Percentiles rank a stretch among this genome's conserved stretches.
Evolutionary conservation across 2,329 filamentous ascomycete species (phyloP).

Genomic region (Alternaria triticina): DNA sequence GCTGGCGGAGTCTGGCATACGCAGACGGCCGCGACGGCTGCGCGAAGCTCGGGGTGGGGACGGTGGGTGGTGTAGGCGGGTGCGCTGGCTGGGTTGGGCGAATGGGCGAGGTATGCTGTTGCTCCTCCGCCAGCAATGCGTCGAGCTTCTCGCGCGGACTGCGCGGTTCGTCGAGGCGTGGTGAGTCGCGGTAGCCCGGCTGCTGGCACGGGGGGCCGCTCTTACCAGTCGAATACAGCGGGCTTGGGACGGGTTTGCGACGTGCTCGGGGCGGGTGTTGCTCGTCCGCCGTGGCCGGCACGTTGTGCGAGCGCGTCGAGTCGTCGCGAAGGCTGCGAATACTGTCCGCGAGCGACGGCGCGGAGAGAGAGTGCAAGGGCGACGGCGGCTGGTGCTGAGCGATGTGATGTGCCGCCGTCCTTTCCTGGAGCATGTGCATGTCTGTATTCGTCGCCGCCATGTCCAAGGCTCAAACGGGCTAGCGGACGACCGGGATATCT

Average conservation of each 20-base stretch:
- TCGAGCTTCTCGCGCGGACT: slow-evolving; percentile 49
- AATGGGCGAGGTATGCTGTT: slow-evolving; percentile 22
- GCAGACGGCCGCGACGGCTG: slow-evolving; percentile 32
- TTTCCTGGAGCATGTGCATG: slow-evolving; percentile 42
- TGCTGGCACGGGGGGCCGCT: slow-evolving; percentile 16
- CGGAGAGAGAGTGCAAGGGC: slow-evolving; percentile 12
- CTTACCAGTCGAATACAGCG: slow-evolving; percentile 28
- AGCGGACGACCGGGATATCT: slow-evolving; percentile 29
- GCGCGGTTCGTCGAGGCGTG: slow-evolving; percentile 46
- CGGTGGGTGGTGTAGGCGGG: slow-evolving; percentile 12
- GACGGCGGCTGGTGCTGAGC: slow-evolving; percentile 15
- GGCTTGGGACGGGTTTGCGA: slow-evolving; percentile 37
- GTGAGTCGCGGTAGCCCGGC: slow-evolving; percentile 36
- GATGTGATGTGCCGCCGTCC: slow-evolving; percentile 9
- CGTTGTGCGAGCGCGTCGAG: slow-evolving; percentile 29
- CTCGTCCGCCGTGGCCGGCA: slow-evolving; percentile 25
- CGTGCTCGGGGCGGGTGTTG: slow-evolving; percentile 16
- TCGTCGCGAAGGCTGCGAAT: slow-evolving; percentile 39
- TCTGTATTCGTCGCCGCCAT: slow-evolving; percentile 34
- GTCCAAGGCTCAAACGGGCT: slow-evolving; percentile 37
- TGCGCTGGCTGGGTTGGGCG: slow-evolving; percentile 21
- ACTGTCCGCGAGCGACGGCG: slow-evolving; percentile 39
- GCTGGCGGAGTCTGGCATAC: slow-evolving; percentile 44
- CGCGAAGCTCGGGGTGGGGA: slow-evolving; percentile 19
- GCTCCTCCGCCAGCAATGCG: slow-evolving; percentile 46